Percentiles rank a stretch among this genome's conserved stretches.
Conservation (phyloP, 139 green algal species). For the Choricystis sp. region DNA sequence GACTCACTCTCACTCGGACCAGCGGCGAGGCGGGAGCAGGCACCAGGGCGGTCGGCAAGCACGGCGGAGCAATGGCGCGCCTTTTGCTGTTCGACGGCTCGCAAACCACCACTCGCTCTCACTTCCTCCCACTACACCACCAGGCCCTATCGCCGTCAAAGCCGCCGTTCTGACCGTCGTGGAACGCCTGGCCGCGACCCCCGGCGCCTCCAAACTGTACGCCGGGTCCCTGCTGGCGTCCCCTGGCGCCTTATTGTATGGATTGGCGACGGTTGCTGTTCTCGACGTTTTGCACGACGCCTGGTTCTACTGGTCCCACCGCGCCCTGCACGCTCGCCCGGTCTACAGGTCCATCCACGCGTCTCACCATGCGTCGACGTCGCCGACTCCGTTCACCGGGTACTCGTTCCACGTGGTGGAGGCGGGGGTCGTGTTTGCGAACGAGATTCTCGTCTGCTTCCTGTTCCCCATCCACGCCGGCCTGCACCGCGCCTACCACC, state of each 20-base stretch:
- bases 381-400: slow-evolving; percentile 61
- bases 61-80: too few species aligned
- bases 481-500: slow-evolving; percentile 69
- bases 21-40: too few species aligned
- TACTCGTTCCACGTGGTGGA: slow-evolving; percentile 74
- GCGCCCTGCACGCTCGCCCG: slow-evolving; percentile 61
- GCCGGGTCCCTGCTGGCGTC: slow-evolving; percentile 2
- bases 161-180: slow-evolving; percentile 47
- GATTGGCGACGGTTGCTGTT: slow-evolving; percentile 19
- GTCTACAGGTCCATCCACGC: slow-evolving; percentile 61
- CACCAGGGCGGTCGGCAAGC: too few species aligned
- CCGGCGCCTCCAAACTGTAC: slow-evolving; percentile 39
- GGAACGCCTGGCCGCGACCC: slow-evolving; percentile 36
- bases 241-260: too few species aligned
- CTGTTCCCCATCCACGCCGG: slow-evolving; percentile 62
- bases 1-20: too few species aligned
- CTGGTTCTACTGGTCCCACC: slow-evolving; percentile 88
- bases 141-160: slow-evolving; percentile 64
- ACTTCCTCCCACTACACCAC: not conserved
- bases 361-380: slow-evolving; percentile 63
- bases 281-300: slow-evolving; percentile 72
- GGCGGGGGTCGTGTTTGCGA: slow-evolving; percentile 71
- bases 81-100: too few species aligned
- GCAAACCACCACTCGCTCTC: too few species aligned
- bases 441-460: slow-evolving; percentile 62